A percentile compares a stretch with the other conserved stretches of the same genome.
Conservation (phyloP, 1,284 basidiomycete species). For the Leccinum griseonigrum region DNA sequence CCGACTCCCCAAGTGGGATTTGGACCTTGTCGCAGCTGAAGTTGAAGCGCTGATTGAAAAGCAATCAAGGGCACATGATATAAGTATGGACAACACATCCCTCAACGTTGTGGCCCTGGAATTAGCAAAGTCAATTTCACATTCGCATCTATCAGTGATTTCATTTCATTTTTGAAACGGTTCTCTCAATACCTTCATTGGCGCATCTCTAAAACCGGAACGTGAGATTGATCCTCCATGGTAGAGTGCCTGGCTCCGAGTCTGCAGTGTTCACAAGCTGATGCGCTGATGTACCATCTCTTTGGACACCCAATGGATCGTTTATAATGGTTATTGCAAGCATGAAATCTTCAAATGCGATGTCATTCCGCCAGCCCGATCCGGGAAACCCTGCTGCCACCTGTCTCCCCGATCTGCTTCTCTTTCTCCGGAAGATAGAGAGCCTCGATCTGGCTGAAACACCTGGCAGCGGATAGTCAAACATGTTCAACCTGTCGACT, state of each 20-base stretch:
- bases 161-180: neutral
- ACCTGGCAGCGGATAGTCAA: neutral
- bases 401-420: neutral
- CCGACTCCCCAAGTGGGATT: too few relatives aligned
- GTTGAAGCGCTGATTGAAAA: too few relatives aligned
- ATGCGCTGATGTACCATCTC: neutral
- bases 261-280: neutral
- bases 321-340: neutral
- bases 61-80: too few relatives aligned
- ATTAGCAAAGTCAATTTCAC: too few relatives aligned
- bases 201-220: neutral
- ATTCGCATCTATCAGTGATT: neutral
- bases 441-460: neutral
- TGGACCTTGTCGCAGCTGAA: too few relatives aligned
- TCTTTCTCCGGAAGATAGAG: neutral
- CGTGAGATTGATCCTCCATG: neutral
- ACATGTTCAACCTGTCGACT: neutral
- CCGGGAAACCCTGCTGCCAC: neutral
- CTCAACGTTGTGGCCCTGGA: too few relatives aligned
- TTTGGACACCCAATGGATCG: neutral
- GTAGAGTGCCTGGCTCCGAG: neutral
- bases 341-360: neutral
- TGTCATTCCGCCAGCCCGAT: neutral
- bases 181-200: neutral
- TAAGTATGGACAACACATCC: too few relatives aligned